phyloP scores from a whole-genome alignment of 306 rosid species.

The Sicyos edulis region DNA sequence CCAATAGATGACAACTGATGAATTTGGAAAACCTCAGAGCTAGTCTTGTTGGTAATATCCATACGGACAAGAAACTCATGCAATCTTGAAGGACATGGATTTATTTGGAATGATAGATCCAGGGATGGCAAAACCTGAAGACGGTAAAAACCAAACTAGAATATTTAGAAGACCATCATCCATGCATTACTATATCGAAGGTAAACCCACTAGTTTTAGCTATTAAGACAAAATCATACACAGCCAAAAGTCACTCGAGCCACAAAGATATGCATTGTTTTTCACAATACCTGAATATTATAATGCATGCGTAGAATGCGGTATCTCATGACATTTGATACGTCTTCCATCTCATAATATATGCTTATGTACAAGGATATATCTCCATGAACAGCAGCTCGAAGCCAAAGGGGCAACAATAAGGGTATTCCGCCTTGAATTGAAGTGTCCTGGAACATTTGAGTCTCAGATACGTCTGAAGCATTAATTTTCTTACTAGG shows the following conservation, averaged over 20 bases:
- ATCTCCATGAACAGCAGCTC: constrained; percentile 90
- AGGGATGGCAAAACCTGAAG: constrained; percentile 77
- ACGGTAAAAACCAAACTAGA: background rate
- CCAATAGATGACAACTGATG: constrained; percentile 80
- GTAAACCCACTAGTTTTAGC: constrained; percentile 9
- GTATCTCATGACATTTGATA: constrained; percentile 61
- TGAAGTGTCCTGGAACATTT: constrained; percentile 50
- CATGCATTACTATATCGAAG: background rate
- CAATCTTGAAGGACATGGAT: constrained; percentile 79
- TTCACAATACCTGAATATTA: constrained; percentile 65
- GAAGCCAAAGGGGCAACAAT: constrained; percentile 93
- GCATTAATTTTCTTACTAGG: constrained; percentile 20
- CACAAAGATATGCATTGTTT: background rate
- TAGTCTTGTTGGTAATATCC: constrained; percentile 79
- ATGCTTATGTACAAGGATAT: constrained; percentile 63
- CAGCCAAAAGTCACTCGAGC: constrained; percentile 5
- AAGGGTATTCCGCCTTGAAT: constrained; percentile 61
- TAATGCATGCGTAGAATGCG: constrained; percentile 83
- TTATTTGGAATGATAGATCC: constrained; percentile 75
- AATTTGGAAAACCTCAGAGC: constrained; percentile 62
- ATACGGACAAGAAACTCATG: constrained; percentile 80
- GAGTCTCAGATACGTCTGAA: constrained; percentile 25
- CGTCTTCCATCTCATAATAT: constrained; percentile 83
- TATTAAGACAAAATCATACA: background rate
- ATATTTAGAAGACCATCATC: background rate